phyloP scores from a whole-genome alignment of 169 alveolate species.

The Miamiensis avidus region DNA sequence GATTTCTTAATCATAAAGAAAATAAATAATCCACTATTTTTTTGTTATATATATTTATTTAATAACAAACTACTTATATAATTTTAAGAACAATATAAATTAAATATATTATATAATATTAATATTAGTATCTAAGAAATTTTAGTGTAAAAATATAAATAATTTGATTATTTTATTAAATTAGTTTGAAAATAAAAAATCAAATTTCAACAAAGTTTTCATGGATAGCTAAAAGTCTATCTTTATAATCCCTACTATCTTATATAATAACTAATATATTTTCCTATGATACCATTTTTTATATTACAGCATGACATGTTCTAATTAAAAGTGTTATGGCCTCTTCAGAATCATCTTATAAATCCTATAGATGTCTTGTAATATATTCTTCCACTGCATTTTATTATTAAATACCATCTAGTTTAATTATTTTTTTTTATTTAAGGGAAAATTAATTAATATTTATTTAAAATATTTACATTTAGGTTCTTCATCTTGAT shows the following conservation, averaged over 20 bases:
- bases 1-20: too few relatives aligned
- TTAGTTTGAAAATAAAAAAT: too few relatives aligned
- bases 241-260: slow-evolving; percentile 45
- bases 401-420: slow-evolving; percentile 44
- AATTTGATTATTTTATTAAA: too few relatives aligned
- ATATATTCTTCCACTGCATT: slow-evolving; percentile 55
- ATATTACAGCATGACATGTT: slow-evolving; percentile 42
- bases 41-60: too few relatives aligned
- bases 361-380: slow-evolving; percentile 45
- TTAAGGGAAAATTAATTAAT: slow-evolving; percentile 30
- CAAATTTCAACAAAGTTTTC: slow-evolving; percentile 40
- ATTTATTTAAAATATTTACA: slow-evolving; percentile 46
- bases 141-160: too few relatives aligned
- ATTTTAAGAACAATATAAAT: too few relatives aligned
- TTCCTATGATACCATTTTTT: slow-evolving; percentile 46
- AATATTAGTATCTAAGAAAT: too few relatives aligned
- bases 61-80: too few relatives aligned
- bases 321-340: slow-evolving; percentile 44
- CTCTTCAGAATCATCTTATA: slow-evolving; percentile 36
- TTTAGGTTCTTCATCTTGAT: slow-evolving; percentile 39
- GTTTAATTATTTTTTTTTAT: slow-evolving; percentile 32
- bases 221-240: slow-evolving; percentile 45
- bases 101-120: too few relatives aligned
- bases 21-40: too few relatives aligned
- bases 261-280: slow-evolving; percentile 42